Evolutionary conservation across 805 yeast species (phyloP).

Genomic region (Saccharomycopsis babjevae): DNA sequence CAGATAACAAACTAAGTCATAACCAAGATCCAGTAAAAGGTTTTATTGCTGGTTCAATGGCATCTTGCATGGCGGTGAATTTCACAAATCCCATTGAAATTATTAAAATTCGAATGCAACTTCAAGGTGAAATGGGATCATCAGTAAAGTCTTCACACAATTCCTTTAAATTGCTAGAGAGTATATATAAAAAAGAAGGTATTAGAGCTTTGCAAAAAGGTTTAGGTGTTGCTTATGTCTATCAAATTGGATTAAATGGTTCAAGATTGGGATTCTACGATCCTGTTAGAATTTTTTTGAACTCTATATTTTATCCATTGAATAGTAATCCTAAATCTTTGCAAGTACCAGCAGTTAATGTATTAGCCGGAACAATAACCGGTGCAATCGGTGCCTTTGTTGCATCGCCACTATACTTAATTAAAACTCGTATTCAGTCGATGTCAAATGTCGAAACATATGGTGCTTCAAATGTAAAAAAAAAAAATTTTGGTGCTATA

Average conservation of each 20-base stretch:
- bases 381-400: conserved; percentile 84
- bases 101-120: conserved; percentile 91
- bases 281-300: conserved; percentile 59
- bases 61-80: conserved; percentile 97
- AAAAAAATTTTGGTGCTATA: conserved; percentile 24
- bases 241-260: conserved; percentile 88
- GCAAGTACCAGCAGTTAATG: conserved; percentile 50
- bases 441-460: conserved; percentile 39
- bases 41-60: conserved; percentile 25
- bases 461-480: conserved; percentile 17
- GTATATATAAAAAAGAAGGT: conserved; percentile 75
- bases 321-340: conserved; percentile 36
- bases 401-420: conserved; percentile 86
- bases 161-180: conserved; percentile 71
- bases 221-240: conserved; percentile 74
- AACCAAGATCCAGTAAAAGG: not conserved
- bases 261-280: conserved; percentile 92
- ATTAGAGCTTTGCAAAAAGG: conserved; percentile 84
- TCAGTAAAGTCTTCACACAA: conserved; percentile 57
- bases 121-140: conserved; percentile 81
- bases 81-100: conserved; percentile 93
- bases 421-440: conserved; percentile 96
- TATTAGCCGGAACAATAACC: conserved; percentile 68
- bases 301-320: conserved; percentile 43
- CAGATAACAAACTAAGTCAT: not conserved